Base-by-base conservation (phyloP, 1,139 yeast genomes). In the Taphrina populina region DNA sequence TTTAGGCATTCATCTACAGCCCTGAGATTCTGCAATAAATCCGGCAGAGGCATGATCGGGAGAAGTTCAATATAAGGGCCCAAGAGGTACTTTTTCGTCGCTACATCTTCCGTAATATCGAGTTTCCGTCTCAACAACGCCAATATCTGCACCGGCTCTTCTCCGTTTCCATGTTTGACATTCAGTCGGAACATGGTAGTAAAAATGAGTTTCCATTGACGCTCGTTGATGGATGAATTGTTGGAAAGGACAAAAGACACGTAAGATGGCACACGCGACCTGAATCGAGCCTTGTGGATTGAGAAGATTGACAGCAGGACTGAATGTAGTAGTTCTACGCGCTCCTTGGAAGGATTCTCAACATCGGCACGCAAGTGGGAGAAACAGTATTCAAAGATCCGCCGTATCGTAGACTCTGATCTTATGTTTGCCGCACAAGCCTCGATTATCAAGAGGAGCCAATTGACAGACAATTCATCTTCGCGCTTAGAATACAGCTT, bases 121-220 rank as follows among this genome's bases (percentile, higher is more conserved):
- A 20, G 17, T 11, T 23, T 15, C 10, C 23, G n/a, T 21, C 23
- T 37, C 13, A 49, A 6, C 26, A 20, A 30, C 3, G 24, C 23
- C 15, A 49, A 13, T 7, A 49, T 49, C 3, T 26, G 33, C 24
- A 17, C 10, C 4, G 39, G 30, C 20, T 49, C 54, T 20, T 49
- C 54, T 3, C n/a, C n/a, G n/a, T 13, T 19, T 4, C 7, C 17
- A 6, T 13, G 30, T 3, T 4, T 20, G 8, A 10, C 10, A n/a
- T 21, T 23, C 13, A 20, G 39, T 21, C 36, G 54, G 26, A 39
- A 49, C 26, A 49, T 20, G 2, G 54, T 19, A 3, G 30, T 33
- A 8, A 49, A 29, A n/a, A 49, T 39, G n/a, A 49, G 21, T 13
- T 40, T 8, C 15, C 30, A 40, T 39, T 49, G 54, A 10, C 54